Conservation (phyloP, 139 green algal genomes). For the Picochlorum sp. region DNA sequence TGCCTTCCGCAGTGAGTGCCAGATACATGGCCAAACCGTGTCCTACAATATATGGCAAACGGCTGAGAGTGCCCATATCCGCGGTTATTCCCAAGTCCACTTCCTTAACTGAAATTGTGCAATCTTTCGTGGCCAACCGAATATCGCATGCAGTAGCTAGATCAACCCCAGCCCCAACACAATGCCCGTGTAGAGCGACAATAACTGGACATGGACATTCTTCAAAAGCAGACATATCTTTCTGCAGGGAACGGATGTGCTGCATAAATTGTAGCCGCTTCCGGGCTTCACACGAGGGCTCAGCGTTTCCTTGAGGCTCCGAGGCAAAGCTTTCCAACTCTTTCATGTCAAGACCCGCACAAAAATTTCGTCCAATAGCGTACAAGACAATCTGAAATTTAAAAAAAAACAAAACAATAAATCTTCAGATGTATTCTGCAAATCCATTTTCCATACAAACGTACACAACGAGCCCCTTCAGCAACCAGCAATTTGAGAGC, state of each 20-base stretch:
- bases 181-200: constrained; percentile 53
- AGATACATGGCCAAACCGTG: constrained; percentile 67
- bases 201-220: constrained; percentile 49
- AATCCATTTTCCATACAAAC: background rate
- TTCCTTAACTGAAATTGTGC: constrained; percentile 86
- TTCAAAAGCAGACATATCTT: constrained; percentile 50
- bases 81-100: constrained; percentile 59
- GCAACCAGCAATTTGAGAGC: background rate
- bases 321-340: too few species aligned
- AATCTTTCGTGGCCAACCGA: constrained; percentile 44
- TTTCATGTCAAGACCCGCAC: too few species aligned
- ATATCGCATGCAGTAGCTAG: constrained; percentile 79
- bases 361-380: too few species aligned
- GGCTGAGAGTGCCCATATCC: background rate
- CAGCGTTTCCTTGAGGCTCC: constrained; percentile 2
- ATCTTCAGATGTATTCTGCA: background rate
- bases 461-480: background rate
- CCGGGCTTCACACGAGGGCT: background rate
- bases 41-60: constrained; percentile 68
- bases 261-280: constrained; percentile 3
- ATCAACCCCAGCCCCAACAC: constrained; percentile 81
- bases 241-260: constrained; percentile 23
- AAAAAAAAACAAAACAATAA: background rate
- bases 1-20: constrained; percentile 53
- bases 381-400: background rate